These are phyloP conservation scores for Alternaria triticina DNA, from an alignment of 2,329 filamentous ascomycete species.

Conservation along the genomic window DNA sequence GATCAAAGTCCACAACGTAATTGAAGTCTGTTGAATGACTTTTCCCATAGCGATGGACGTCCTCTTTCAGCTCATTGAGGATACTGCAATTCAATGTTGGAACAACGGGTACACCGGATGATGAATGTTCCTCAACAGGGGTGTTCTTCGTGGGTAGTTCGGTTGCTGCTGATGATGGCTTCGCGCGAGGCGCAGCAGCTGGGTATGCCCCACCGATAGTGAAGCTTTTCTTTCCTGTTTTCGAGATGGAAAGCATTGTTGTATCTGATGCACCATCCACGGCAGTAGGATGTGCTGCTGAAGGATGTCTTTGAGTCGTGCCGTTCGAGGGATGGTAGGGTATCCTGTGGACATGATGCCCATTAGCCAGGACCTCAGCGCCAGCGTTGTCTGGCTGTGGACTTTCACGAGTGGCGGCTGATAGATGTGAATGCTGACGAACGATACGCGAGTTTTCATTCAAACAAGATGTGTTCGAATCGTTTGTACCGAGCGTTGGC, in stretches of 20 bases:
- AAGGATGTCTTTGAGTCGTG: slow-evolving; percentile 9
- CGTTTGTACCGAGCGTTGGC: slow-evolving; percentile 16
- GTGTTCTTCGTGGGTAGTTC: not conserved
- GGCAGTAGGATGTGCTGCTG: not conserved
- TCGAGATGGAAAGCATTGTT: slow-evolving; percentile 19
- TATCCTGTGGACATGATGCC: slow-evolving; percentile 38
- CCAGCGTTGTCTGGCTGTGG: slow-evolving; percentile 10
- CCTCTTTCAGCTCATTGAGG: slow-evolving; percentile 39
- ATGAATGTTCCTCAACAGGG: not conserved
- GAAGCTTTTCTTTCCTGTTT: slow-evolving; percentile 29
- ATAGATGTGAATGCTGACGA: slow-evolving; percentile 19
- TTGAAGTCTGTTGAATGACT: slow-evolving; percentile 16
- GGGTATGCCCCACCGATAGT: slow-evolving; percentile 14
- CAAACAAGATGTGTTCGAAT: slow-evolving; percentile 6
- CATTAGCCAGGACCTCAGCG: slow-evolving; percentile 27
- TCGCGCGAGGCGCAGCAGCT: not conserved
- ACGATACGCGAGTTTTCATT: slow-evolving; percentile 6
- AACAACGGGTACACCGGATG: slow-evolving; percentile 21
- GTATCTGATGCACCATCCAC: slow-evolving; percentile 11
- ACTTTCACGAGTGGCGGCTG: slow-evolving; percentile 3
- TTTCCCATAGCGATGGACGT: slow-evolving; percentile 22
- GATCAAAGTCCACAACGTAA: slow-evolving; percentile 27
- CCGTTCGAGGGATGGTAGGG: slow-evolving; percentile 25
- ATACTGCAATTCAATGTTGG: slow-evolving; percentile 35
- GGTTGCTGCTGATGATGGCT: not conserved